Evolutionary conservation across 2,329 filamentous ascomycete genomes (phyloP).

Genomic region (Endoconidiophora laricicola): DNA sequence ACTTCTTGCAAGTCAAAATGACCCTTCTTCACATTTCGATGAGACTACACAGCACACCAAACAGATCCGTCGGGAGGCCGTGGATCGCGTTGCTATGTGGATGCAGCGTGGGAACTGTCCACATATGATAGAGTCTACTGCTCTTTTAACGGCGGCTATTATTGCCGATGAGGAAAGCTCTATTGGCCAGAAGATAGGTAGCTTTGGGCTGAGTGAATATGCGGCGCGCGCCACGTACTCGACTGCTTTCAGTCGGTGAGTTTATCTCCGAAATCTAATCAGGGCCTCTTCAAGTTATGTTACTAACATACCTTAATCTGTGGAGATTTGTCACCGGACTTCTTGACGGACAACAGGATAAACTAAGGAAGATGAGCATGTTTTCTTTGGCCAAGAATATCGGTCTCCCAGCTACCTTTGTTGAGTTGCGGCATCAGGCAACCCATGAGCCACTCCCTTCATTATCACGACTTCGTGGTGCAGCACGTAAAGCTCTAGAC

Average conservation of each 20-base stretch:
- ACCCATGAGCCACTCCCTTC: constrained; percentile 79
- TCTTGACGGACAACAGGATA: constrained; percentile 55
- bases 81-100: constrained; percentile 48
- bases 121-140: constrained; percentile 65
- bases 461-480: constrained; percentile 52
- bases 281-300: background rate
- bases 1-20: background rate
- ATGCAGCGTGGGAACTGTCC: constrained; percentile 59
- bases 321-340: constrained; percentile 63
- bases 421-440: constrained; percentile 76
- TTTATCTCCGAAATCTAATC: constrained; percentile 12
- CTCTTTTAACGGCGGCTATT: constrained; percentile 51
- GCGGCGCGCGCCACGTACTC: constrained; percentile 54
- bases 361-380: constrained; percentile 53
- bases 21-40: background rate
- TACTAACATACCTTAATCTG: background rate
- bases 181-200: constrained; percentile 15
- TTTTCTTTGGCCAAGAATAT: constrained; percentile 52
- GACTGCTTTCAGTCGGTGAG: constrained; percentile 56
- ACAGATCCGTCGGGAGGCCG: constrained; percentile 24
- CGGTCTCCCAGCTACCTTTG: constrained; percentile 59
- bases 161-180: constrained; percentile 39
- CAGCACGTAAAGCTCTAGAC: constrained; percentile 50
- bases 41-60: too few relatives aligned
- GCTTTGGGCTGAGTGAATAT: constrained; percentile 32